A percentile compares a stretch with the other conserved stretches of the same genome.
phyloP scores from a whole-genome alignment of 805 yeast genomes.

The Candida tibetensis region DNA sequence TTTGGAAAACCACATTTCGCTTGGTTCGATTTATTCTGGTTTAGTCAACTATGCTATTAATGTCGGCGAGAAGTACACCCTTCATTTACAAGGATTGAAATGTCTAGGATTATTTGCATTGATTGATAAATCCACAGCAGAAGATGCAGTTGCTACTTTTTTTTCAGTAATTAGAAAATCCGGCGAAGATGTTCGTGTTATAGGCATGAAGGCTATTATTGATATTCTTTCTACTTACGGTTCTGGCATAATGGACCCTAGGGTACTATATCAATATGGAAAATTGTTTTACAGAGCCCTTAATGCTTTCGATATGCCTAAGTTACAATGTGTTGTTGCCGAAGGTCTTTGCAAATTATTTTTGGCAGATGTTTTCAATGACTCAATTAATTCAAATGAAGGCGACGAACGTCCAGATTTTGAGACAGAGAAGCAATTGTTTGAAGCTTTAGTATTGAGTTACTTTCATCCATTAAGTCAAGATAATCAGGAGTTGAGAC shows the following conservation, averaged over 20 bases:
- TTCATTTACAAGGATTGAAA: constrained; percentile 63
- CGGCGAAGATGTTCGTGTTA: constrained; percentile 56
- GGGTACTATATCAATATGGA: constrained; percentile 19
- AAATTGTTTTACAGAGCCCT: constrained; percentile 62
- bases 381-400: constrained; percentile 22
- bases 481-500: constrained; percentile 64
- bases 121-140: constrained; percentile 45
- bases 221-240: constrained; percentile 83
- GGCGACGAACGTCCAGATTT: constrained; percentile 18
- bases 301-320: constrained; percentile 54
- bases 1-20: constrained; percentile 58
- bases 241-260: constrained; percentile 55
- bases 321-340: constrained; percentile 75
- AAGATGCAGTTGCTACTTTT: constrained; percentile 60
- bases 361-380: constrained; percentile 70
- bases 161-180: constrained; percentile 70
- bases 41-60: constrained; percentile 73
- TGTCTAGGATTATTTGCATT: constrained; percentile 81
- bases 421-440: constrained; percentile 41
- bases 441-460: constrained; percentile 66
- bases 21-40: constrained; percentile 70
- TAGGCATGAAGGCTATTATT: constrained; percentile 66
- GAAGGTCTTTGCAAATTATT: constrained; percentile 83
- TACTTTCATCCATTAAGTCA: constrained; percentile 72
- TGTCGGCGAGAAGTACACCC: constrained; percentile 43